These are phyloP conservation scores for Rhododendron henanense DNA, from an alignment of 148 eudicot genomes.

Conservation along the genomic window DNA sequence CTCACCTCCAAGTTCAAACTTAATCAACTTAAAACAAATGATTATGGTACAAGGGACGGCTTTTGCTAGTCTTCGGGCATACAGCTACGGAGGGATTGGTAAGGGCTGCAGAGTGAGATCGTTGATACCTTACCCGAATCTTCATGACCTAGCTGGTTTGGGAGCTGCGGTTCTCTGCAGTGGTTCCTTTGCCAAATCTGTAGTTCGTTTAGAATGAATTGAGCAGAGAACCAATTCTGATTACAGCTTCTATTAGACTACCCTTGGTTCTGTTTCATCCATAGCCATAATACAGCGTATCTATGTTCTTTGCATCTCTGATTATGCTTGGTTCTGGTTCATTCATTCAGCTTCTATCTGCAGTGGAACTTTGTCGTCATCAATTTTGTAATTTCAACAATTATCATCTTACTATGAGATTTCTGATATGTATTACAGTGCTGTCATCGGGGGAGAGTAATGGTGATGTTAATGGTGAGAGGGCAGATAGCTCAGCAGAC, in stretches of 20 bases:
- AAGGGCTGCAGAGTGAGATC: background rate
- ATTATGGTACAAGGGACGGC: background rate
- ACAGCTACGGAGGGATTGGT: background rate
- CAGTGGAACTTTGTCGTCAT: background rate
- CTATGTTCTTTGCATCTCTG: background rate
- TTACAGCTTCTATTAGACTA: background rate
- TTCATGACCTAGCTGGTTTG: background rate
- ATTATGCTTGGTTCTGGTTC: background rate
- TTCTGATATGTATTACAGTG: conserved; percentile 23
- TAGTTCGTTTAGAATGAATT: background rate
- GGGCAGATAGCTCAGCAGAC: conserved; percentile 20
- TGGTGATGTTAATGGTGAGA: conserved; percentile 23
- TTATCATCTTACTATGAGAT: conserved; percentile 2
- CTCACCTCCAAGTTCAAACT: background rate
- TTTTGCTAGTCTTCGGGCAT: background rate
- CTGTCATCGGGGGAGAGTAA: conserved; percentile 26
- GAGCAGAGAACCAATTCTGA: background rate
- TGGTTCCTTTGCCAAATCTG: background rate
- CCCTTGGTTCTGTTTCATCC: background rate
- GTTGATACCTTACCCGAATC: background rate
- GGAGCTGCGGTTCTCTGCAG: background rate
- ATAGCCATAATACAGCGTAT: background rate
- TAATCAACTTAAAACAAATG: no score
- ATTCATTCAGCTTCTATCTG: background rate
- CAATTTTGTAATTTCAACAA: background rate